Base-by-base conservation (phyloP, 495 filamentous ascomycete species). In the Parmelia sp. region DNA sequence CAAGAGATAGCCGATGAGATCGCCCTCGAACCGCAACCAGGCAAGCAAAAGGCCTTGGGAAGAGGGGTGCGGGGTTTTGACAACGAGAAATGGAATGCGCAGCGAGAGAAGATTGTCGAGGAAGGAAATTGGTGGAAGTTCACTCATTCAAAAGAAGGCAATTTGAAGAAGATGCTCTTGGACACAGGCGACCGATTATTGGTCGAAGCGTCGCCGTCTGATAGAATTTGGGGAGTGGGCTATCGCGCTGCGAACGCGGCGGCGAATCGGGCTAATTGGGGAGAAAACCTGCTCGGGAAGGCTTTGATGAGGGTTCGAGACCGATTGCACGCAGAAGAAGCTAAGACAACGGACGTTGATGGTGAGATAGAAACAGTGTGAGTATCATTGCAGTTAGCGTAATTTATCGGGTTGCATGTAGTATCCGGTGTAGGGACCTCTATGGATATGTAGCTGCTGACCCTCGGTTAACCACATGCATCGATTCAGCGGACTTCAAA, bases 221-320 rank as follows among this genome's bases (percentile, higher is more conserved):
- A 90, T 73, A 68, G 76, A 33, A 81, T 89, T 61, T 90, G 87
- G 88, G 88, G 88, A 10, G 73, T 90, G 47, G 47, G 47, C 2
- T 87, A 84, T 71, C 73, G 66, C 3, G 78, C 77, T 37, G 74
- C 68, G 35, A 76, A 77, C 65, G 86, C 84, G 0, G 76, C 71
- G 60, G 60, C 21, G 12, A 81, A 75, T 65, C 75, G 82, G 33
- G 66, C 70, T 25, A 66, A 73, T 47, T 90, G 88, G 87, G 87
- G 88, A 53, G 62, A 81, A 74, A 91, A 90, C 74, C 70, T 89
- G 64, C 69, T 90, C 66, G 87, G 88, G 8, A 86, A 85, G 74
- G 80, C 78, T 25, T 70, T 85, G 66, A 79, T 78, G 73, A 65
- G 74, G 67, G 77, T 85, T 35, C 74, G 79, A 66, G 68, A 70